Evolutionary conservation across 2,329 filamentous ascomycete species (phyloP), one percentile per base, ranked within the genome.

Genomic region (Pestalotiopsis sp.): DNA sequence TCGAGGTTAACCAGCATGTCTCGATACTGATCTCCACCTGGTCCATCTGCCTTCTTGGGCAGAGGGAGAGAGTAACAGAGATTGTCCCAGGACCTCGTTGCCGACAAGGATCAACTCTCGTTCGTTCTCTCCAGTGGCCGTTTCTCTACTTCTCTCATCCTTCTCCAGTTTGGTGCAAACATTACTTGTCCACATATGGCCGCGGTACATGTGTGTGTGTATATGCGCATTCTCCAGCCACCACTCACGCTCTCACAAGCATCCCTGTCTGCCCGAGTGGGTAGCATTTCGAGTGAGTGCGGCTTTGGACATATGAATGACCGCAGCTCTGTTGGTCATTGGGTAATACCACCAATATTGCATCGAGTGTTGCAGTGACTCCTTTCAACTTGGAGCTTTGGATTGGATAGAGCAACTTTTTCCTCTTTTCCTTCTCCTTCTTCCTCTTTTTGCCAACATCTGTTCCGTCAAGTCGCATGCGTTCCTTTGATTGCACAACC

Each of bases 251-350:
- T 52, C 45, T n/a, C 14, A 52, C 14, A 52, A 9, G 20, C 45
- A 52, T 52, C 45, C 45, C 45, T 52, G 45, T 39, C 62, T 64
- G 62, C 62, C 41, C 62, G 38, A 17, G 62, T 64, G 62, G 62
- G 41, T 64, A 41, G 36, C n/a, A 36, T 63, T 63, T 41, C 20
- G 60, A 52, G 45, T 27, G 60, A 52, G 45, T 27, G 27, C 57
- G 57, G 57, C 23, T 59, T 36, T 52, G 41, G 20, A 63, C 27
- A 63, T 63, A 39, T 36, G 36, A 41, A 38, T 63, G 60, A 38
- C 60, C 60, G 38, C 14, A 63, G 60, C 60, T 14, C 57, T 60
- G 60, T 63, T 63, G 60, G 60, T 41, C 60, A 23, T 63, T 38
- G 38, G 60, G 31, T 60, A 27, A 63, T 38, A 62, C 27, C 60